A percentile compares a stretch with the other conserved stretches of the same genome.
phyloP scores from a whole-genome alignment of 2,329 filamentous ascomycete species.

The Huntiella abstrusa region DNA sequence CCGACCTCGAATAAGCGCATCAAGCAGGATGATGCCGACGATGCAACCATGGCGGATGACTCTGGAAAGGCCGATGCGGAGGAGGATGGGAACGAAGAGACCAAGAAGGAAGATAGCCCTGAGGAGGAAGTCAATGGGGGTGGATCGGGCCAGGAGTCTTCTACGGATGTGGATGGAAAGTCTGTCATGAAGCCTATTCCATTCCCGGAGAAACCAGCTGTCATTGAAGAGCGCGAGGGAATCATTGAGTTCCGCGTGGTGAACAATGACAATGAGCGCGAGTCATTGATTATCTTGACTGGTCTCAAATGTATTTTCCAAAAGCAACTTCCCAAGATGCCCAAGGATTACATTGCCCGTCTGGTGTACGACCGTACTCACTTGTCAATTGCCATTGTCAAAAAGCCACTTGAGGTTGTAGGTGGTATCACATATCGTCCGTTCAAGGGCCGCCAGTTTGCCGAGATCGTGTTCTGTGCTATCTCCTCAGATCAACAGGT shows the following conservation, averaged over 20 bases:
- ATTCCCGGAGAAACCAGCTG: constrained; percentile 85
- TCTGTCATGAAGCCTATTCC: constrained; percentile 43
- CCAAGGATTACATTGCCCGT: constrained; percentile 94
- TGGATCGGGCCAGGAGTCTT: background rate
- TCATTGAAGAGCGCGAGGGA: constrained; percentile 80
- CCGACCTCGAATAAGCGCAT: constrained; percentile 45
- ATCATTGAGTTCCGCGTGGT: constrained; percentile 96
- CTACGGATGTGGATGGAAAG: background rate
- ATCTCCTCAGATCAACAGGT: constrained; percentile 97
- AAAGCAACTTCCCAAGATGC: constrained; percentile 97
- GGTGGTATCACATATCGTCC: constrained; percentile 93
- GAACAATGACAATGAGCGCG: constrained; percentile 79
- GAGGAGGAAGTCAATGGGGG: constrained; percentile 15
- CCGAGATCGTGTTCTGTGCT: constrained; percentile 96
- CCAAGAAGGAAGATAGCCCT: constrained; percentile 13
- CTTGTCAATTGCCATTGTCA: constrained; percentile 90
- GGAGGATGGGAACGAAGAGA: constrained; percentile 9
- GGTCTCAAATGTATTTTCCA: constrained; percentile 97
- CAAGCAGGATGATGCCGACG: constrained; percentile 26
- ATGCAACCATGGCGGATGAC: background rate
- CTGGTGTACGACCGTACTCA: constrained; percentile 95
- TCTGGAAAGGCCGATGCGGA: constrained; percentile 3
- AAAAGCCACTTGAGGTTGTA: constrained; percentile 87
- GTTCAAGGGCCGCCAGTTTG: constrained; percentile 80
- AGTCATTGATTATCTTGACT: constrained; percentile 84